Conservation (phyloP, 176 grass and related monocot genomes). For the Rhipidocladum racemiflorum region DNA sequence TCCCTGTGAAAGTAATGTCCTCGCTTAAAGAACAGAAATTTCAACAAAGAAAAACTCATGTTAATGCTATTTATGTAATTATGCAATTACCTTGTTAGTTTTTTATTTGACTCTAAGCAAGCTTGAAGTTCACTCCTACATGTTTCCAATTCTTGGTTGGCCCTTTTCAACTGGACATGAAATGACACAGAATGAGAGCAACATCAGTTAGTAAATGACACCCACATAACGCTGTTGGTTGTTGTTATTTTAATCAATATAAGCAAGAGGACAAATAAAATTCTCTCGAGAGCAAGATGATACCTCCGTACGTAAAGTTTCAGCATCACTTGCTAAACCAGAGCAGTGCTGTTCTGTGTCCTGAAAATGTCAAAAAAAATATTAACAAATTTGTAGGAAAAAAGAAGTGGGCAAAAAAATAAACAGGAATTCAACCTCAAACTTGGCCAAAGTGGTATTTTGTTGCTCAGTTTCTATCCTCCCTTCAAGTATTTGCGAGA, state of each 20-base stretch:
- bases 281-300: conserved; percentile 8
- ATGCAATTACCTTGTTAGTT: conserved; percentile 61
- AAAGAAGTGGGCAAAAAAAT: neutral
- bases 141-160: conserved; percentile 54
- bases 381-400: neutral
- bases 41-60: neutral
- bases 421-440: conserved; percentile 44
- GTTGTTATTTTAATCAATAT: conserved; percentile 14
- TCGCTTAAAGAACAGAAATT: conserved; percentile 24
- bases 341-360: conserved; percentile 24
- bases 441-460: conserved; percentile 31
- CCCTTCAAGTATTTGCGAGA: conserved; percentile 58
- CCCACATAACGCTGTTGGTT: neutral
- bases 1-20: conserved; percentile 52
- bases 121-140: conserved; percentile 58
- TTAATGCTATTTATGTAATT: neutral
- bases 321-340: conserved; percentile 36
- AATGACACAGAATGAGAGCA: neutral
- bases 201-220: conserved; percentile 27
- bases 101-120: conserved; percentile 83
- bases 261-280: neutral
- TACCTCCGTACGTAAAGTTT: conserved; percentile 61
- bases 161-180: conserved; percentile 59
- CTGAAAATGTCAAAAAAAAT: conserved; percentile 31
- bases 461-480: conserved; percentile 47